A percentile compares a stretch with the other conserved stretches of the same genome.
Evolutionary conservation across 176 grass and related monocot genomes (phyloP).

Genomic region (Avena eriantha): DNA sequence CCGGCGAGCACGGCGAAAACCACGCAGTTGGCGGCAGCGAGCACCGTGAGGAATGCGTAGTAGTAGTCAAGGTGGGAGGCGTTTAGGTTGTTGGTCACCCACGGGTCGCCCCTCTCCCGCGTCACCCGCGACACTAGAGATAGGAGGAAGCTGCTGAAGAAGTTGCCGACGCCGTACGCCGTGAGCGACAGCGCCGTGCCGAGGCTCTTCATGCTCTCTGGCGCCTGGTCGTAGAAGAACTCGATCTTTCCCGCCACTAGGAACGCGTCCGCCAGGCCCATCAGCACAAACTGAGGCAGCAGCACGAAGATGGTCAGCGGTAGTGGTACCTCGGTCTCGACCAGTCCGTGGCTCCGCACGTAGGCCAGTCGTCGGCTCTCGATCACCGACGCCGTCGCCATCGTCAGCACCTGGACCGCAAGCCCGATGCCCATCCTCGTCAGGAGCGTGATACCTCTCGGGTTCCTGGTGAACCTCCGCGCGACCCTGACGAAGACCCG

Average conservation of each 20-base stretch:
- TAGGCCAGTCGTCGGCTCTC: conserved; percentile 50
- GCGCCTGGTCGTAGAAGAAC: conserved; percentile 95
- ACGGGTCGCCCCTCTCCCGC: conserved; percentile 16
- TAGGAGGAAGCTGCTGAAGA: conserved; percentile 66
- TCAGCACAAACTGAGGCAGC: conserved; percentile 70
- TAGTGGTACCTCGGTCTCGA: not conserved
- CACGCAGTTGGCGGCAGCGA: conserved; percentile 46
- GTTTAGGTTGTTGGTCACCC: conserved; percentile 67
- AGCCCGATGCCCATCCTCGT: conserved; percentile 59
- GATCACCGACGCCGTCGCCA: conserved; percentile 47
- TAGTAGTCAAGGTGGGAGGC: conserved; percentile 72
- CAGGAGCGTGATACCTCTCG: conserved; percentile 55
- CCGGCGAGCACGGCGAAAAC: conserved; percentile 44
- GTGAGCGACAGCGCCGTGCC: conserved; percentile 65
- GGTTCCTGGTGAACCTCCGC: conserved; percentile 56
- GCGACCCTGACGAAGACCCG: conserved; percentile 42
- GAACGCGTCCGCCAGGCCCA: conserved; percentile 59
- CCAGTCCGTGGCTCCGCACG: conserved; percentile 39
- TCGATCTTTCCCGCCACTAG: conserved; percentile 68
- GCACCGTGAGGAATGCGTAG: conserved; percentile 60
- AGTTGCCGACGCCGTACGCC: conserved; percentile 54
- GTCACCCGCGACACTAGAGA: conserved; percentile 49
- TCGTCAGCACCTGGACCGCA: conserved; percentile 34
- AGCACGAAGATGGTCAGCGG: conserved; percentile 64
- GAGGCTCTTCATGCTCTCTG: conserved; percentile 80